These are phyloP conservation scores for Penicillium vulpinum DNA, from an alignment of 2,329 filamentous ascomycete species.

Conservation along the genomic window DNA sequence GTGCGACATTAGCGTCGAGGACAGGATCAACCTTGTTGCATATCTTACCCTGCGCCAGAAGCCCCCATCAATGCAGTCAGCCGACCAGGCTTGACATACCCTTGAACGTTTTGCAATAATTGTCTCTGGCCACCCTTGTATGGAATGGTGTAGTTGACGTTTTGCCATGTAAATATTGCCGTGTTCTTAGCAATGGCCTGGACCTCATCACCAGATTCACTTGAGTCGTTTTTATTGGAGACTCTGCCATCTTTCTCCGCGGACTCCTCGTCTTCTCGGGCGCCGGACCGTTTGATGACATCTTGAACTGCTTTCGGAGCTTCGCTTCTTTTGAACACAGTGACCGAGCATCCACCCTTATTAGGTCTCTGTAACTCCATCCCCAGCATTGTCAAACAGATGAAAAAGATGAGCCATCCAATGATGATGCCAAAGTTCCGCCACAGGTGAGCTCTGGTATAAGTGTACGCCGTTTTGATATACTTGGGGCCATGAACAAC, in stretches of 20 bases:
- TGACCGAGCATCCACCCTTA: slow-evolving; percentile 77
- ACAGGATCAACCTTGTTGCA: too few species aligned
- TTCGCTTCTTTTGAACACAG: slow-evolving; percentile 70
- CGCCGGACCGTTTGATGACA: slow-evolving; percentile 52
- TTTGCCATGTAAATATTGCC: slow-evolving; percentile 80
- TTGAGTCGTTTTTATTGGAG: slow-evolving; percentile 18
- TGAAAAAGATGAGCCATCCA: slow-evolving; percentile 72
- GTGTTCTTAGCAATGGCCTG: slow-evolving; percentile 63
- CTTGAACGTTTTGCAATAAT: slow-evolving; percentile 63
- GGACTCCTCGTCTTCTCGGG: slow-evolving; percentile 54
- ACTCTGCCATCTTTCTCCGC: slow-evolving; percentile 30
- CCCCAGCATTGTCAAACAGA: slow-evolving; percentile 71
- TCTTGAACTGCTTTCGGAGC: slow-evolving; percentile 60
- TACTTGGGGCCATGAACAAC: slow-evolving; percentile 58
- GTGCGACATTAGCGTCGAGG: neutral
- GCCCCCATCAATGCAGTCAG: slow-evolving; percentile 80
- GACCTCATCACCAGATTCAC: slow-evolving; percentile 33
- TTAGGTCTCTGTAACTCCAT: slow-evolving; percentile 78
- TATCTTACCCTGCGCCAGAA: slow-evolving; percentile 56
- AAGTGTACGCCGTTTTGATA: slow-evolving; percentile 56
- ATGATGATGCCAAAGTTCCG: slow-evolving; percentile 79
- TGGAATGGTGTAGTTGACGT: slow-evolving; percentile 70
- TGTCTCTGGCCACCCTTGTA: slow-evolving; percentile 46
- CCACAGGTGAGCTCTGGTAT: slow-evolving; percentile 61
- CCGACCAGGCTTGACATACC: slow-evolving; percentile 73